Evolutionary conservation across 2,329 filamentous ascomycete genomes (phyloP).

Genomic region (Beauveria pseudobassiana): DNA sequence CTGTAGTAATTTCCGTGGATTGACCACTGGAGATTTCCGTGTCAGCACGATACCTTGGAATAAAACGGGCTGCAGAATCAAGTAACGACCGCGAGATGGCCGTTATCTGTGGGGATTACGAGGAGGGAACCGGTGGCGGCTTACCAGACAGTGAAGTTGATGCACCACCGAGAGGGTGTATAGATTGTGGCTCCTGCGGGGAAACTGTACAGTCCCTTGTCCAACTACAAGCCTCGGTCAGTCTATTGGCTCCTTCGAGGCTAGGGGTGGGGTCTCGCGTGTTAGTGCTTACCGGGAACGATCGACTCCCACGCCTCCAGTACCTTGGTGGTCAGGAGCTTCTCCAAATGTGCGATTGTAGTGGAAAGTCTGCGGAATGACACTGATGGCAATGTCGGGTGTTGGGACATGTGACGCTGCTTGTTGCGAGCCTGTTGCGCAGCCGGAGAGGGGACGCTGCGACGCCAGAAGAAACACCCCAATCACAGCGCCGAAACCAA

Average conservation of each 20-base stretch:
- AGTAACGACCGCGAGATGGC: background rate
- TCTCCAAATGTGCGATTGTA: background rate
- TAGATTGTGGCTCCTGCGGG: background rate
- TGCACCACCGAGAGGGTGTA: background rate
- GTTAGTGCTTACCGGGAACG: background rate
- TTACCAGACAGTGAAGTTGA: slow-evolving; percentile 1
- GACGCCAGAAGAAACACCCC: background rate
- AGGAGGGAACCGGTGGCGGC: background rate
- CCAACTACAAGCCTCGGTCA: background rate
- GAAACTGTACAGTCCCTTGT: background rate
- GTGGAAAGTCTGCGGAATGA: background rate
- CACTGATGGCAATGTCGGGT: background rate
- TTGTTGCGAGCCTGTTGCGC: background rate
- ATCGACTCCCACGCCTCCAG: background rate
- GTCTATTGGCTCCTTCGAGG: background rate
- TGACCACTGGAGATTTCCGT: background rate
- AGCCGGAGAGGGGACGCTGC: background rate
- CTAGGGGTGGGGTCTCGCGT: background rate
- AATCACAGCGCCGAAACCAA: background rate
- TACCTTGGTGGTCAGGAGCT: background rate
- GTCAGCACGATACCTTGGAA: background rate
- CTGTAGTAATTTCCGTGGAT: background rate
- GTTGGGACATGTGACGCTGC: background rate
- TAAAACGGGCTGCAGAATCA: background rate
- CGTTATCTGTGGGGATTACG: background rate